Base-by-base conservation (phyloP, 2,329 filamentous ascomycete genomes). In the Graphilbum ipis-grandicollis region DNA sequence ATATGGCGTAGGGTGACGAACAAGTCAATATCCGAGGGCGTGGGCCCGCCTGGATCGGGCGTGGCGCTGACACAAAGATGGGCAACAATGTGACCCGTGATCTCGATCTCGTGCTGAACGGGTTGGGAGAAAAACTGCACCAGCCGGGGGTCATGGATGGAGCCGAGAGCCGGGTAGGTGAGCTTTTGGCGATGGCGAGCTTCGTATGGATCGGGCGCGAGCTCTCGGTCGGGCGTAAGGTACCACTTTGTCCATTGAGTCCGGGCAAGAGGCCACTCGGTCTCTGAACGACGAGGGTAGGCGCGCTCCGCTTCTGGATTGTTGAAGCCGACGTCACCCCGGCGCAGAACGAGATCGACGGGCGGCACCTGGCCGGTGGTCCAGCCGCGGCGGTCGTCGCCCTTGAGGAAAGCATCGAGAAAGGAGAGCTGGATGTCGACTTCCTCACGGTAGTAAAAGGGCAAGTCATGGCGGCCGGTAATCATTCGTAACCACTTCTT, bases 401-500 rank as follows among this genome's bases (percentile, higher is more conserved):
- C 71, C 45, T 80, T 81, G 26, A 83, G 60, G 48, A 83, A 83
- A 0, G 76, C 76, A 40, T 80, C 73, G 0, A 82, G 56, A 50
- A 83, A 83, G 44, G 67, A 71, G 33, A 60, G 63, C 47, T 82
- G 78, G 0, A 82, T 46, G 41, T 77, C 71, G 0, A 79, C 75
- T 43, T 80, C 72, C 34, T 80, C 71, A 1, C 65, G 52, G 48
- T 80, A 79, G 54, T 80, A 83, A 50, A 82, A 81, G 0, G 77
- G 77, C 2, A 82, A 58, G 46, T 82, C 77, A 43, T 83, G 77
- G 0, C 78, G 64, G 2, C 78, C 77, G 1, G 68, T 74, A 47
- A 81, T 76, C 50, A 80, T 71, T 7, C 76, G 66, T 1, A 82
- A 59, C 44, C 76, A 83, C 50, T 82, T 82, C 42, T 73, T 58